These are phyloP conservation scores for Solanum raphanifolium DNA, from an alignment of 257 asterid species.

Conservation along the genomic window DNA sequence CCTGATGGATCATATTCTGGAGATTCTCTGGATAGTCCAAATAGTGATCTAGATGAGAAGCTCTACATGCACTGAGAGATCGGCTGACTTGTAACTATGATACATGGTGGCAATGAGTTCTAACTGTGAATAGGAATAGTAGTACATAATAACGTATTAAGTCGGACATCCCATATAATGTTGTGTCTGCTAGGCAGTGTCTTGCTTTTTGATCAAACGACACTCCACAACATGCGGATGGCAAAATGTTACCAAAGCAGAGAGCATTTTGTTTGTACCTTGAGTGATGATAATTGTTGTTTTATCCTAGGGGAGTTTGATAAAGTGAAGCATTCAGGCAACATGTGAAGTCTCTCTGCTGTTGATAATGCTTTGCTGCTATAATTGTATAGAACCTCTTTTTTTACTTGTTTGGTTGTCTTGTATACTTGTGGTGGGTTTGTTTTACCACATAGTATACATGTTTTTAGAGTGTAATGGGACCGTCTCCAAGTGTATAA, in stretches of 20 bases:
- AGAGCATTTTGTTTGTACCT: conserved; percentile 17
- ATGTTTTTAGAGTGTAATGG: conserved; percentile 20
- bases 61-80: conserved; percentile 3
- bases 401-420: background rate
- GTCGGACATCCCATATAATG: conserved; percentile 18
- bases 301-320: conserved; percentile 10
- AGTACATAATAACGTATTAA: conserved; percentile 21
- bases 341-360: conserved; percentile 3
- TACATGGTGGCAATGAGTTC: conserved; percentile 13
- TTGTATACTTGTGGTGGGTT: background rate
- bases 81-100: background rate
- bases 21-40: conserved; percentile 80
- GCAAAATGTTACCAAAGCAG: conserved; percentile 2
- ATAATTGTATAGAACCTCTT: background rate
- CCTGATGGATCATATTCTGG: conserved; percentile 79
- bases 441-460: conserved; percentile 20
- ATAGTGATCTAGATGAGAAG: conserved; percentile 34
- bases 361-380: conserved; percentile 1
- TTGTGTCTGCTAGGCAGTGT: conserved; percentile 18
- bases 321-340: conserved; percentile 14
- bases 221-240: conserved; percentile 18
- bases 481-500: conserved; percentile 31
- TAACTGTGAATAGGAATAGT: conserved; percentile 27
- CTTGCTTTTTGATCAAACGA: conserved; percentile 40
- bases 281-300: conserved; percentile 15